phyloP scores from a whole-genome alignment of 768 basidiomycete species.

The Kwoniella bestiolae region DNA sequence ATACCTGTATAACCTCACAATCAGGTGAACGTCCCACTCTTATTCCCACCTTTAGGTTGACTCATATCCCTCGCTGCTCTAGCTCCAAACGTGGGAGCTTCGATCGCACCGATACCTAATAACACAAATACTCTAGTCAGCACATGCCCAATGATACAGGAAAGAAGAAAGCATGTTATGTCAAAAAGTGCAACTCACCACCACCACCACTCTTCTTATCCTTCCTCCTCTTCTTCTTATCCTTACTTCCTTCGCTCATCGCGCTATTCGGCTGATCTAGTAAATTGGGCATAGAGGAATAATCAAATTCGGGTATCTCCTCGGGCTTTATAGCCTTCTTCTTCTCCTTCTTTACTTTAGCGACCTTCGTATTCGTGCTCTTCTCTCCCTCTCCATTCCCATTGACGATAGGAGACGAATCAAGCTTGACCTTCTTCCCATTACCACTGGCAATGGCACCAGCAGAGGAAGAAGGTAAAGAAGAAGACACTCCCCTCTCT shows the following conservation, averaged over 20 bases:
- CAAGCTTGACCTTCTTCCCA: constrained; percentile 32
- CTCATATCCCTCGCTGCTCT: constrained; percentile 45
- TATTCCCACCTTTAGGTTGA: constrained; percentile 54
- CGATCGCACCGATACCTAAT: constrained; percentile 20
- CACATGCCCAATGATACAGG: too few relatives aligned
- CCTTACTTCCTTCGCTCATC: constrained; percentile 42
- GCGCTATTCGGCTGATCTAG: constrained; percentile 62
- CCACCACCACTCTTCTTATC: constrained; percentile 43
- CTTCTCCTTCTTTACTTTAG: constrained; percentile 19
- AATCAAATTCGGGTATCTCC: constrained; percentile 70
- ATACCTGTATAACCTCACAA: background rate
- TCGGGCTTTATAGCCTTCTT: constrained; percentile 27
- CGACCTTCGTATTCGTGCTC: too few relatives aligned
- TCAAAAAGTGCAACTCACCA: constrained; percentile 18
- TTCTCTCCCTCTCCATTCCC: background rate
- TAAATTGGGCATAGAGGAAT: constrained; percentile 70
- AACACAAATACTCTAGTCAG: too few relatives aligned
- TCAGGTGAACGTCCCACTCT: constrained; percentile 52
- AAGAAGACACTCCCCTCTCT: constrained; percentile 1
- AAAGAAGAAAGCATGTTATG: background rate
- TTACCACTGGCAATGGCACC: constrained; percentile 10
- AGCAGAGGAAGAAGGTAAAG: constrained; percentile 2
- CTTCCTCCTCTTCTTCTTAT: constrained; percentile 62
- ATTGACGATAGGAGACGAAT: background rate
- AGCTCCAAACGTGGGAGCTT: constrained; percentile 42